Evolutionary conservation across 495 filamentous ascomycete genomes (phyloP).

Genomic region (Niebla homalea): DNA sequence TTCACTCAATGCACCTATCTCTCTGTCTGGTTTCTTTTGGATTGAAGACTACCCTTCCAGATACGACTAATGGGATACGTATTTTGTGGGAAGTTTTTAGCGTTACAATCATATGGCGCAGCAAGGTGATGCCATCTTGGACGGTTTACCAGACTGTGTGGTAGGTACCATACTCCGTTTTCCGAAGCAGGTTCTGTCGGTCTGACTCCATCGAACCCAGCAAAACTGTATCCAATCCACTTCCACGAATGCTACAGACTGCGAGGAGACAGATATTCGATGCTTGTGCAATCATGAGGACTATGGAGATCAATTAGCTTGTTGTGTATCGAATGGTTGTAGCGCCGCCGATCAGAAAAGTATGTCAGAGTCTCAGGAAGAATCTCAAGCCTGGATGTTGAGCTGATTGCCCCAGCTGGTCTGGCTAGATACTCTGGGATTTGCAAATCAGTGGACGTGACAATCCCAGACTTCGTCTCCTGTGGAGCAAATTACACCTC

Average conservation of each 20-base stretch:
- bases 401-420: no score
- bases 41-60: no score
- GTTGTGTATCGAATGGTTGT: constrained; percentile 15
- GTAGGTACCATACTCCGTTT: background rate
- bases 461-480: constrained; percentile 11
- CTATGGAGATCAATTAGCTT: constrained; percentile 13
- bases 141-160: constrained; percentile 5
- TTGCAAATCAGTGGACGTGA: constrained; percentile 16
- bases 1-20: no score
- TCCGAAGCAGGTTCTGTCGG: no score
- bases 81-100: no score
- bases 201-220: background rate
- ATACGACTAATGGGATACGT: no score
- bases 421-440: background rate
- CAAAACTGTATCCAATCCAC: constrained; percentile 6
- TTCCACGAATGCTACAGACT: background rate
- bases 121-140: no score
- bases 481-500: constrained; percentile 4
- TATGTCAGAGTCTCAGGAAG: background rate
- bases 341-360: constrained; percentile 12
- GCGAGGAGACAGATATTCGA: constrained; percentile 12
- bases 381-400: no score
- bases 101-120: no score
- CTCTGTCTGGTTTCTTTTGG: no score
- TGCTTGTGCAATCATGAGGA: constrained; percentile 15